Evolutionary conservation across 768 basidiomycete species (phyloP), one percentile per base, ranked within the genome.

Genomic region (Hysterangium stoloniferum): DNA sequence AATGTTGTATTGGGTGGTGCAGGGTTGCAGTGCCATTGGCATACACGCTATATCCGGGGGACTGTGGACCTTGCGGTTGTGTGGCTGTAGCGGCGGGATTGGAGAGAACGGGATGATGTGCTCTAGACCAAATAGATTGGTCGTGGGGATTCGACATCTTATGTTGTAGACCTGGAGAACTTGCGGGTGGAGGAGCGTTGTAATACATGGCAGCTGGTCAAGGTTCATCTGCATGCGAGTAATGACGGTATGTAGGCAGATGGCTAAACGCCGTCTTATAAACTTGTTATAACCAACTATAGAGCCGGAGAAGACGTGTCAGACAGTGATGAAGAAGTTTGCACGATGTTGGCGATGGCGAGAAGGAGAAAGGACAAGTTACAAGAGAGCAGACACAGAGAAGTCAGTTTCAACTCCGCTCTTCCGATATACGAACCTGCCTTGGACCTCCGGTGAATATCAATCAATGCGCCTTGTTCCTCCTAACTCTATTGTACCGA

Each of bases 151-250:
- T 77, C 58, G 83, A 70, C 58, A 86, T 74, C 63, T 87, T 87
- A 72, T 84, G 85, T 56, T 75, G 71, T 62, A 88, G 80, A 62
- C 79, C 84, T 62, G 86, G 86, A 57, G 86, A 87, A 66, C 86
- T 51, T 29, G 49, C 49, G 11, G 49, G 49, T 29, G 49, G 85
- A 64, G 86, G 85, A 61, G 85, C 75, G 36, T 53, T 48, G 68
- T 85, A 89, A 71, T 86, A 89, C 85, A 89, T 89, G 44, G 29
- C 29, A 6, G 28, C 29, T 45, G 44, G 44, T 45, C 44, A 45
- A 45, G 12, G 44, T 31, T 45, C 44, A 45, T 45, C 44, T 45
- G 44, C 28, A 31, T 29, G 40, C 44, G 32, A 25, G 9, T 13
- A 6, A 31, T 25, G 19, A 33, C 31, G 19, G 2, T 4, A 31